Evolutionary conservation across 2,329 filamentous ascomycete species (phyloP), one percentile per base, ranked within the genome.

Genomic region (Amesomyces nigricolor): DNA sequence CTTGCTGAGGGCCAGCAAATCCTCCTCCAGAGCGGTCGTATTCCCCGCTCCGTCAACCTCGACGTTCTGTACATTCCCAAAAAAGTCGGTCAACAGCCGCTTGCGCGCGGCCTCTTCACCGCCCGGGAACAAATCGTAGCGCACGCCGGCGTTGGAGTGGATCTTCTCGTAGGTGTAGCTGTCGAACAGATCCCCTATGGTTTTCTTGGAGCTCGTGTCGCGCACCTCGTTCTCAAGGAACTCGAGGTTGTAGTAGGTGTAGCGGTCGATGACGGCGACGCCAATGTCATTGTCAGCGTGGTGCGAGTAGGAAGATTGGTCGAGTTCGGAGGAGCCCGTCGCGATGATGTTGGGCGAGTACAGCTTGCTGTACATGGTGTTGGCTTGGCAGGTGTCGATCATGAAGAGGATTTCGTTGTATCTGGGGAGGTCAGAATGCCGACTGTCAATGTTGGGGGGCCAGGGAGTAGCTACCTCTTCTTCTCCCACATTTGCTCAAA

Each of bases 401-500:
- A 99, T 99, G 78, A 99, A 99, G 56, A 99, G 82, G 64, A 99
- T 85, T 73, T 99, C 94, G 70, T 97, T 89, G 72, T 97, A 99
- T 69, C 86, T 88, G 61, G 17, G 7, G 7, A 5, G 2, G 11
- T 5, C 9, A 26, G 42, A 35, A n/a, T 3, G 19, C 2, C 13
- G 17, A 16, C 2, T 26, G 17, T 44, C 3, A 16, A n/a, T 37
- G 14, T n/a, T 19, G 13, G 69, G n/a, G 22, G 22, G 6, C 5
- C 22, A 26, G 22, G 22, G 22, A 6, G 22, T 26, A 26, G 22
- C 22, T 71, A 86, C 77, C 94, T 86, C 76, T 95, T 95, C 83
- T 99, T 99, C 79, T 99, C 94, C 89, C 91, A 96, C 94, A 99
- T 99, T 77, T 99, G 92, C 72, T 95, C 91, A 70, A 99, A 97